Conservation (phyloP, 2,329 filamentous ascomycete genomes). For the Trichoderma koningiopsis region DNA sequence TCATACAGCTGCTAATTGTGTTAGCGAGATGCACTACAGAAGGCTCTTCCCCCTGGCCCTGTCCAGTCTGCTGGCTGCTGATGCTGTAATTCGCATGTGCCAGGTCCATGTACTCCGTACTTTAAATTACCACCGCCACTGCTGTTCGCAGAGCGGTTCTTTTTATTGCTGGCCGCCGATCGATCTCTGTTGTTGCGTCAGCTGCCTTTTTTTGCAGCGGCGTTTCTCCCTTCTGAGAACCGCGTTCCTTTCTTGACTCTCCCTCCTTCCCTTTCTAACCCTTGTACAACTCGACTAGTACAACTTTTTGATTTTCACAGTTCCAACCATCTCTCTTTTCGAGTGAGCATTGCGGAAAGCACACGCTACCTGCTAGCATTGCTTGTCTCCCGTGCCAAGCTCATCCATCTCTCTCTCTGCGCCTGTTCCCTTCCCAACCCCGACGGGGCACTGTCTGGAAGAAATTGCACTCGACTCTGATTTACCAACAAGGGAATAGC, state of each 20-base stretch:
- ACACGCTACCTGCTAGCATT: background rate
- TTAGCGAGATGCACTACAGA: conserved; percentile 9
- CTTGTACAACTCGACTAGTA: background rate
- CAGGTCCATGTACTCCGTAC: background rate
- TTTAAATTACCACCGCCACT: background rate
- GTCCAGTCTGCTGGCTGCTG: background rate
- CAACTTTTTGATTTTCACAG: background rate
- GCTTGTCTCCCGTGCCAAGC: conserved; percentile 1
- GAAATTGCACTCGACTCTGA: conserved; percentile 26
- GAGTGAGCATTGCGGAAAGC: background rate
- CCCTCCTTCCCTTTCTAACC: background rate
- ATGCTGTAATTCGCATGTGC: background rate
- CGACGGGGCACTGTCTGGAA: conserved; percentile 16
- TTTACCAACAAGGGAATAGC: conserved; percentile 25
- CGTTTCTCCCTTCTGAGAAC: background rate
- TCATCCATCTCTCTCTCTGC: background rate
- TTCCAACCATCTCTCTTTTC: background rate
- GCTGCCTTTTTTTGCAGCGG: conserved; percentile 3
- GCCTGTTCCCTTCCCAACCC: background rate
- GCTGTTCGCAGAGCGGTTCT: background rate
- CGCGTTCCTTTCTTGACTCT: background rate
- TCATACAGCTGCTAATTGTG: background rate
- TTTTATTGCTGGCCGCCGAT: conserved; percentile 21
- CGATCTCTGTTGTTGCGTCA: conserved; percentile 23
- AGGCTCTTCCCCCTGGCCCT: background rate